Evolutionary conservation across 345 rosid genomes (phyloP).

Genomic region (Populus nigra): DNA sequence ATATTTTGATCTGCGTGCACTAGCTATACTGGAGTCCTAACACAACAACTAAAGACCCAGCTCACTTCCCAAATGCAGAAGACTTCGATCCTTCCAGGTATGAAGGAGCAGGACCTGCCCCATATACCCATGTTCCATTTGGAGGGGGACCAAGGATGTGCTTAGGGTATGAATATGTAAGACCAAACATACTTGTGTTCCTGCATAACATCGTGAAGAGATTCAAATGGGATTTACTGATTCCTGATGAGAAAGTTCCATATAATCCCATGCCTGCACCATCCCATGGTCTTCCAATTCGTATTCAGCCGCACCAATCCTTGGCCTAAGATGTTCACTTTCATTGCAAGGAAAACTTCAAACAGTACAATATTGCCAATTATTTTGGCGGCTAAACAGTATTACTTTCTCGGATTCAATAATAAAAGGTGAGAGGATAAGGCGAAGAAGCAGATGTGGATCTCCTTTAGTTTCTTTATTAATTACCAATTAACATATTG

Average conservation of each 20-base stretch:
- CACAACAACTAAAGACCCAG: too few species aligned
- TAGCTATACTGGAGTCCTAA: too few species aligned
- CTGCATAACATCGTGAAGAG: not conserved
- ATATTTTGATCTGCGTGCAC: too few species aligned
- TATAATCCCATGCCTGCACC: not conserved
- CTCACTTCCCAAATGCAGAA: not conserved
- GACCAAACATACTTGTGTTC: constrained; percentile 4
- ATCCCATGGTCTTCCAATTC: not conserved
- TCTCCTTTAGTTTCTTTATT: too few species aligned
- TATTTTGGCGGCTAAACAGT: too few species aligned
- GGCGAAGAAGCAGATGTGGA: too few species aligned
- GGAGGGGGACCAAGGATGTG: constrained; percentile 13
- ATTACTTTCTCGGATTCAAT: too few species aligned
- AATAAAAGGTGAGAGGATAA: too few species aligned
- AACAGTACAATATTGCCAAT: too few species aligned
- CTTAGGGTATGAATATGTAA: constrained; percentile 1
- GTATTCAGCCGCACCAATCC: not conserved
- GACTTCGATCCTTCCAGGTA: not conserved
- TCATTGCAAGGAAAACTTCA: not conserved
- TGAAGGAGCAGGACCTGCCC: not conserved
- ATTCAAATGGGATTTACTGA: constrained; percentile 9
- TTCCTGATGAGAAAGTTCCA: not conserved
- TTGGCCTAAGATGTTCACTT: not conserved
- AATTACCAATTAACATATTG: too few species aligned
- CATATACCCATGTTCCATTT: not conserved